Evolutionary conservation across 1,139 yeast genomes (phyloP), one percentile per base, ranked within the genome.

Genomic region (Lodderomyces elongisporus): DNA sequence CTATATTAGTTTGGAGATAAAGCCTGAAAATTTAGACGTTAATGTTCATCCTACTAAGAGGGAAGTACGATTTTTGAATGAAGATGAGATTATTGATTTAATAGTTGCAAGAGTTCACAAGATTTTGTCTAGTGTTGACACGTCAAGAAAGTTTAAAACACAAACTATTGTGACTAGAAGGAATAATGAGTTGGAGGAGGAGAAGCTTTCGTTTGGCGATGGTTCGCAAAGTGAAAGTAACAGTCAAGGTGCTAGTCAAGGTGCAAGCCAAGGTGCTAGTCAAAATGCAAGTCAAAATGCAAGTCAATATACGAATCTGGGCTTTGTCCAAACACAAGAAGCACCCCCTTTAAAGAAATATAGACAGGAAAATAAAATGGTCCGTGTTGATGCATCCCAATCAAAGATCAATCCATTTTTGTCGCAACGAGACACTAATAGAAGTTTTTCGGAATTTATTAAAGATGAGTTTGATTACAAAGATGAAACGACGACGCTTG

Each of bases 41-140:
- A 91, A 91, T 53, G 79, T 93, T 7, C 98, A 93, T 51, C 99
- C 99, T 0, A 91, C 98, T 0, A 91, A 91, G 48, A 69, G 93
- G 35, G 97, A 91, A 48, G 97, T 93, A 1, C 59, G 95, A 32
- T 88, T 93, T 52, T 60, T 91, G 24, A 58, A 79, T 51, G 97
- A 93, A 49, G 94, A 84, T 35, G 97, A 88, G 50, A 85, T 93
- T 15, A 71, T 85, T 5, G 88, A 81, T 27, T 45, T 54, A 16
- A 66, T 91, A 1, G 67, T 81, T 20, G 54, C 56, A 0, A 49
- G 58, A 7, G 52, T 89, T 0, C 80, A 78, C 36, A 60, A 58
- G 3, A 51, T 63, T 1, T 60, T 91, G 21, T 60, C 77, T 1
- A 62, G 63, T n/a, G 69, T 77, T 7, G 96, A 88, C 45, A 65